phyloP scores from a whole-genome alignment of 2,329 filamentous ascomycete species.

The Penicillium crustosum region DNA sequence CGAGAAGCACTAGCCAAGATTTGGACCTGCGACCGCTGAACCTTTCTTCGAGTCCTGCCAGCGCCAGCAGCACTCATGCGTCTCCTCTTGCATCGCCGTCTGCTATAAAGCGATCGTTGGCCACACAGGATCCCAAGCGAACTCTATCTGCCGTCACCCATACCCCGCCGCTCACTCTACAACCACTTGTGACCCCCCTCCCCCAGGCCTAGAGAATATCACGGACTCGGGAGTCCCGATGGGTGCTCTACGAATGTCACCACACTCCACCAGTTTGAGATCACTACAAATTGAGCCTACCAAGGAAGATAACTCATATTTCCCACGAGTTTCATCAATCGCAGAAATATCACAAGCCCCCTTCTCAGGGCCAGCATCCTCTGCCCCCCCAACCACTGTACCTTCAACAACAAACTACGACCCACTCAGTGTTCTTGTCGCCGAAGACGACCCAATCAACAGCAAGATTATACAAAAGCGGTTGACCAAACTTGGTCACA shows the following conservation, averaged over 20 bases:
- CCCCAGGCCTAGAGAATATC: conserved; percentile 31
- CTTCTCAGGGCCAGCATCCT: neutral
- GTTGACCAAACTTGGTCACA: conserved; percentile 72
- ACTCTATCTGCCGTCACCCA: conserved; percentile 18
- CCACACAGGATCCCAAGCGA: conserved; percentile 10
- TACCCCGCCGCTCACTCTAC: conserved; percentile 16
- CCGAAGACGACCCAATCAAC: conserved; percentile 88
- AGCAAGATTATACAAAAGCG: conserved; percentile 80
- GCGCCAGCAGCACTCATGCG: neutral
- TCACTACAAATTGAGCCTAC: conserved; percentile 1
- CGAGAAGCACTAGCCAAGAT: conserved; percentile 16
- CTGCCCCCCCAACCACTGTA: conserved; percentile 9
- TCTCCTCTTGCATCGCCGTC: conserved; percentile 6
- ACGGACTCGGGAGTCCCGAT: conserved; percentile 38
- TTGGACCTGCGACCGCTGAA: conserved; percentile 7
- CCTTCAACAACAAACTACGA: neutral
- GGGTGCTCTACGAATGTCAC: conserved; percentile 32
- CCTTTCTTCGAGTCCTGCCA: conserved; percentile 12
- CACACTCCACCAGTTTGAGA: conserved; percentile 18
- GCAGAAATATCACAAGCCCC: neutral
- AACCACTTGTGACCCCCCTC: conserved; percentile 21
- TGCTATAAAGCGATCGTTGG: conserved; percentile 1
- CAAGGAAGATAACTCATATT: conserved; percentile 17
- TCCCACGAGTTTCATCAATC: conserved; percentile 10
- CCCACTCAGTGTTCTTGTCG: conserved; percentile 62